Base-by-base conservation (phyloP, 495 filamentous ascomycete genomes). In the Aspergillus panamensis region DNA sequence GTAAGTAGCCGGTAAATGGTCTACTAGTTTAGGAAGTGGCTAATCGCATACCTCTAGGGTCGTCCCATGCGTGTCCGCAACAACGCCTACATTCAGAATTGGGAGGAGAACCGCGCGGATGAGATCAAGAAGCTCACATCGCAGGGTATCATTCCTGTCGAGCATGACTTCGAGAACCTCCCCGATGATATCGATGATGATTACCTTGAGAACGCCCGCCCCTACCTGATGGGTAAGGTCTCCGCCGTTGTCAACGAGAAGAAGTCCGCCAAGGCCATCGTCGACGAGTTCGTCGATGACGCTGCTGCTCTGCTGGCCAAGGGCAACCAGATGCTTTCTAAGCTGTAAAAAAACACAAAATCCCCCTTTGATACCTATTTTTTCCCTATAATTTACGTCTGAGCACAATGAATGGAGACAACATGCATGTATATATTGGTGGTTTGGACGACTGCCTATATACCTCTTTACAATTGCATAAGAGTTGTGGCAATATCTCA, bases 161-260 rank as follows among this genome's bases (percentile, higher is more conserved):
- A 97, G 80, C 81, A 91, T 68, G 94, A 98, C 72, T 82, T 98
- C 39, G 94, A 98, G 80, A 87, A 84, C 72, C 74, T 95, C 61
- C 78, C 82, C 39, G 85, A 88, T 61, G 85, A 88, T 39, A 70
- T 82, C 53, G 85, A 87, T 58, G 84, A 88, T 45, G 91, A 97
- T 33, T 84, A 86, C 29, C 84, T 98, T 78, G 94, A 97, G 67
- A 90, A 90, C 68, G 92, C 91, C 61, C 84, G 91, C 30, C 94
- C 94, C 13, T 96, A 84, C 80, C 69, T 98, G 62, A 97, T 98
- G 93, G 94, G 94, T 65, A 94, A 97, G 79, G 94, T 91, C 37
- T 87, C 94, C 20, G 92, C 94, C 21, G 90, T 97, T 8, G 88
- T 92, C 48, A 92, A 92, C 65, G 91, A 97, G 74, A 89, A 87